Evolutionary conservation across 495 filamentous ascomycete species (phyloP), one percentile per base, ranked within the genome.

Genomic region (Lepidopterella palustris): DNA sequence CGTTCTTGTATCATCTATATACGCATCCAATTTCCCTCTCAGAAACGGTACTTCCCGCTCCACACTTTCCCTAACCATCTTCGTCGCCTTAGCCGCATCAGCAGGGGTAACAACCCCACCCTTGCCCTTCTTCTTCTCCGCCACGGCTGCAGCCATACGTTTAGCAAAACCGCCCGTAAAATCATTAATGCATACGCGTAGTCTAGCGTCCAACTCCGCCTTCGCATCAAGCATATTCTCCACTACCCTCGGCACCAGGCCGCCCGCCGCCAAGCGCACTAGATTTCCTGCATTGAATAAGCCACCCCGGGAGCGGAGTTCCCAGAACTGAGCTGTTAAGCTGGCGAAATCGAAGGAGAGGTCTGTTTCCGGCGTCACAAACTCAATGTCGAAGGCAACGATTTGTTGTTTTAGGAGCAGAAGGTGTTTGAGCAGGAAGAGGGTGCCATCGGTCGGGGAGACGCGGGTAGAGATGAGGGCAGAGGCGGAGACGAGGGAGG

Each of bases 361-460:
- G 49, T 77, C 84, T 29, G 88, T 86, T 29, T 87, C 68, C 21
- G 65, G 65, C 18, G 69, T 83, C 45, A 91, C 88, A 64, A 87
- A 92, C 70, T 87, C 84, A 57, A 97, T 93, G 74, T 97, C 91
- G 62, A 96, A 91, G 18, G 90, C 89, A 32, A 96, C 82, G 27
- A 97, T 89, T 63, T 92, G 87, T 63, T 92, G 90, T 67, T 95
- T 95, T 10, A 97, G 82, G 60, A 95, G 84, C 39, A 96, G 85
- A 2, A 97, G 79, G 69, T 97, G 92, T 63, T 89, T 91, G 73
- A 97, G 85, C 60, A 95, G 82, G 73, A 97, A 97, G 28, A 97
- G 80, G 62, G 90, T 85, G 0, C 83, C 81, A 70, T 93, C 88
- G 5, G 76, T 76, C 3, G 77, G 69, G 15, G 79, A 77, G 49